Conservation (phyloP, 331 rosid genomes). For the Pyrus hybrid region DNA sequence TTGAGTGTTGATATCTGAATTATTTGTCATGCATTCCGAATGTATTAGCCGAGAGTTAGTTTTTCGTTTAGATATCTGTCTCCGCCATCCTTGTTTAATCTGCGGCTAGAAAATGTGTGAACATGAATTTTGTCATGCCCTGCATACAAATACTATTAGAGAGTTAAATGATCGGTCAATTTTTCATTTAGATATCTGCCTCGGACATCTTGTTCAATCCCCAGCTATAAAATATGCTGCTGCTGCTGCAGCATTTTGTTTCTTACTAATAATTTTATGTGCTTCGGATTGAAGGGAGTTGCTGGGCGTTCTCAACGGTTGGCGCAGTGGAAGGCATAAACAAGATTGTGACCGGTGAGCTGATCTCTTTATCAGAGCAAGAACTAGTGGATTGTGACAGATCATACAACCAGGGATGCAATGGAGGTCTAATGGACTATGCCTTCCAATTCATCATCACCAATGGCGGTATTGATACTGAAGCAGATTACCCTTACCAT, state of each 20-base stretch:
- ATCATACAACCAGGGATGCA: constrained; percentile 75
- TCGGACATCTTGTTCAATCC: no score
- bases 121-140: not conserved
- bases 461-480: constrained; percentile 88
- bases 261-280: not conserved
- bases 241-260: not conserved
- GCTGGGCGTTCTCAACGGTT: constrained; percentile 89
- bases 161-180: no score
- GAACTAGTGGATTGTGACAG: constrained; percentile 84
- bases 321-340: constrained; percentile 88
- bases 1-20: not conserved
- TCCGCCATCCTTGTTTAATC: not conserved
- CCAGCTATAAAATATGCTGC: no score
- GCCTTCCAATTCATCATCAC: constrained; percentile 59
- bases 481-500: constrained; percentile 63
- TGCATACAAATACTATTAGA: no score
- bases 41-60: no score
- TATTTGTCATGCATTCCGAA: no score
- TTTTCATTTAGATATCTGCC: no score
- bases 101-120: not conserved
- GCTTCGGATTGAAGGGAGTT: constrained; percentile 64
- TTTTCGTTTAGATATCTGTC: no score
- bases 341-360: constrained; percentile 57
- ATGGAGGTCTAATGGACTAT: constrained; percentile 94
- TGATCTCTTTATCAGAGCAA: constrained; percentile 66